These are phyloP conservation scores for Hamigera avellanea DNA, from an alignment of 495 filamentous ascomycete genomes.

Conservation along the genomic window DNA sequence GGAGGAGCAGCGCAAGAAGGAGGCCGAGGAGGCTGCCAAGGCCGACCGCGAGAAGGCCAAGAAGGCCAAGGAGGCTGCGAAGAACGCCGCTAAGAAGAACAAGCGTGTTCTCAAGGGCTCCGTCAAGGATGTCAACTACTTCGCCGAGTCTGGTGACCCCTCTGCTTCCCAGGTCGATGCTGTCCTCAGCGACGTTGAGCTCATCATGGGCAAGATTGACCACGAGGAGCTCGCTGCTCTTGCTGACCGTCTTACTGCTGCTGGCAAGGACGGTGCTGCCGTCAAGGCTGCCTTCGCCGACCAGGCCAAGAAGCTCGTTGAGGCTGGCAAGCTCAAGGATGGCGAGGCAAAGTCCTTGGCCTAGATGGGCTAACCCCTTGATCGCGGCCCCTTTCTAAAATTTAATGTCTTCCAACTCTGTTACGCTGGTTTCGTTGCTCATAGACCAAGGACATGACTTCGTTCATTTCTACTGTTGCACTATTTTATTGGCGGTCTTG, in stretches of 20 bases:
- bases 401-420: no score
- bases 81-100: conserved; percentile 99
- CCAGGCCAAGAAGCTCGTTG: conserved; percentile 63
- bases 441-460: no score
- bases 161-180: conserved; percentile 63
- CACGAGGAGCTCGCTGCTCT: conserved; percentile 75
- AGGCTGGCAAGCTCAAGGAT: conserved; percentile 73
- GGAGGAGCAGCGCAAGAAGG: conserved; percentile 62
- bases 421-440: no score
- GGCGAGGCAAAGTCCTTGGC: conserved; percentile 51
- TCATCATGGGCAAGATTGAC: conserved; percentile 81
- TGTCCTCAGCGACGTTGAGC: conserved; percentile 76
- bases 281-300: conserved; percentile 57
- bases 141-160: conserved; percentile 48
- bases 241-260: conserved; percentile 55
- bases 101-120: conserved; percentile 84
- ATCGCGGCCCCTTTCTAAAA: no score
- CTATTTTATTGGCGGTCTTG: no score
- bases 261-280: conserved; percentile 42
- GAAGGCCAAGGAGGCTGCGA: conserved; percentile 95
- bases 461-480: no score
- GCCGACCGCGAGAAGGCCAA: conserved; percentile 69
- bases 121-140: conserved; percentile 96
- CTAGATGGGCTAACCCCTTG: conserved; percentile 3
- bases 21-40: conserved; percentile 79